Percentiles rank a stretch among this genome's conserved stretches.
These are phyloP conservation scores for Ophiostoma perfectum DNA, from an alignment of 2,329 filamentous ascomycete genomes.

Conservation along the genomic window DNA sequence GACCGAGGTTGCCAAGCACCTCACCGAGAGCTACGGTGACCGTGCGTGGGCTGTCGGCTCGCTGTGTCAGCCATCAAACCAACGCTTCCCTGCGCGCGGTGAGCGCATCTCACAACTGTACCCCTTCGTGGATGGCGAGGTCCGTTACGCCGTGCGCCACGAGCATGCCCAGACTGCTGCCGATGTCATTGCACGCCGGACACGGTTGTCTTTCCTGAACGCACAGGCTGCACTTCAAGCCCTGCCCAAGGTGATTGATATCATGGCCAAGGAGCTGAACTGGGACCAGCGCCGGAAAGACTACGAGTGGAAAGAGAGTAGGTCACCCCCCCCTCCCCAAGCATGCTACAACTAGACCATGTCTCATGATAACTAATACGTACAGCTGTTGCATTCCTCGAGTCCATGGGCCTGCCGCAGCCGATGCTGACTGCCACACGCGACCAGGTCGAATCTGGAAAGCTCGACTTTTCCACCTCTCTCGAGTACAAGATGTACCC, in stretches of 20 bases:
- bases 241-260: conserved; percentile 76
- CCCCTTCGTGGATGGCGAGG: conserved; percentile 86
- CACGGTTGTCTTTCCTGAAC: conserved; percentile 81
- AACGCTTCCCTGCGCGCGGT: conserved; percentile 77
- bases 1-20: conserved; percentile 87
- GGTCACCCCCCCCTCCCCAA: neutral
- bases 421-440: conserved; percentile 52
- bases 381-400: conserved; percentile 47
- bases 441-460: conserved; percentile 56
- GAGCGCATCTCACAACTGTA: conserved; percentile 75
- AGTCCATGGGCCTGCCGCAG: conserved; percentile 61
- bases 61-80: conserved; percentile 70
- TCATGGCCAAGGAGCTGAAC: conserved; percentile 78
- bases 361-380: neutral
- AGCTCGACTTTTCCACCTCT: conserved; percentile 52
- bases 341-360: neutral
- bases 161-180: conserved; percentile 90
- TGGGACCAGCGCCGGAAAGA: conserved; percentile 72
- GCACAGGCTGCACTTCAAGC: conserved; percentile 85
- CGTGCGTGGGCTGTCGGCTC: conserved; percentile 86
- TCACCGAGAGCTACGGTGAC: conserved; percentile 83
- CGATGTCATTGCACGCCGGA: conserved; percentile 80
- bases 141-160: conserved; percentile 79
- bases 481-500: conserved; percentile 60
- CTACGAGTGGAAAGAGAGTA: conserved; percentile 68